Conservation (phyloP, 148 eudicot species). For the Camellia sinensis region DNA sequence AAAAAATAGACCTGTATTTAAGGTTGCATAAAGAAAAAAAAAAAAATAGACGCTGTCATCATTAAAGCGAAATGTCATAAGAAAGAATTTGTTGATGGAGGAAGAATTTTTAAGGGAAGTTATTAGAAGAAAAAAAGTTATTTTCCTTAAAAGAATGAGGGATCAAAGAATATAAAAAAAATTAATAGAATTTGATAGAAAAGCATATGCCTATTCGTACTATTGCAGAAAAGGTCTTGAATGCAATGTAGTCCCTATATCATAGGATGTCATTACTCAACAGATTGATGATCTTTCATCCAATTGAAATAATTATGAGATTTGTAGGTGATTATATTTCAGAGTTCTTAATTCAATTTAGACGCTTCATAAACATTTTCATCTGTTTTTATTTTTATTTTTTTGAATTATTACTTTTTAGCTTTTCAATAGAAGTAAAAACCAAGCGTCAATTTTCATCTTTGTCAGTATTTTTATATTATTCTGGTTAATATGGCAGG, state of each 20-base stretch:
- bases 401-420: background rate
- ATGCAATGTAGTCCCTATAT: background rate
- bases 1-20: background rate
- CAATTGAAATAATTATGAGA: background rate
- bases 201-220: background rate
- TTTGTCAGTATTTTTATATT: background rate
- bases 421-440: background rate
- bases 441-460: background rate
- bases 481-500: slow-evolving; percentile 35
- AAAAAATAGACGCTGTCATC: background rate
- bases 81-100: background rate
- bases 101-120: background rate
- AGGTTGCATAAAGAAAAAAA: background rate
- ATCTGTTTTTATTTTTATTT: background rate
- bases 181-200: background rate
- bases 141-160: background rate
- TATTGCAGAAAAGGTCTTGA: background rate
- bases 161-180: too few relatives aligned
- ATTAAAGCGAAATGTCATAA: background rate
- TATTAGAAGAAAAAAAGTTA: too few relatives aligned
- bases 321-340: background rate
- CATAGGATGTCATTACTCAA: background rate
- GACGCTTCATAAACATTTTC: background rate
- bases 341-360: background rate
- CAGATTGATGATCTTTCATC: too few relatives aligned